These are phyloP conservation scores for Penicillium riverlandense DNA, from an alignment of 495 filamentous ascomycete species.

Conservation along the genomic window DNA sequence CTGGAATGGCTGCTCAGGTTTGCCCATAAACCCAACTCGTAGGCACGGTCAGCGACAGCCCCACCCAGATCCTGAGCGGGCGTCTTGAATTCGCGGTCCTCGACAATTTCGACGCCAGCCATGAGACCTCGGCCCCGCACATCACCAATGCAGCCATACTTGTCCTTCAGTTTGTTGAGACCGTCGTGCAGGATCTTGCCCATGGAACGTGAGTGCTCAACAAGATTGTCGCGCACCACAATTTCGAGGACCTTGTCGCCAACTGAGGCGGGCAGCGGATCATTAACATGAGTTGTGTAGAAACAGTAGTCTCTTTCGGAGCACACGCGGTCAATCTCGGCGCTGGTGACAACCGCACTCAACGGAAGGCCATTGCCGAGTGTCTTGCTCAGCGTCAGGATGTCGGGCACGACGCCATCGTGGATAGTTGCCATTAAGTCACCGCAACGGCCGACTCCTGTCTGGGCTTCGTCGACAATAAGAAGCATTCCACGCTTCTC, in stretches of 20 bases:
- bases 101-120: conserved; percentile 9
- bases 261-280: conserved; percentile 8
- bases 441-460: conserved; percentile 43
- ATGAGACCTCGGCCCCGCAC: conserved; percentile 8
- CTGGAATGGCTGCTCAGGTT: conserved; percentile 12
- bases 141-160: conserved; percentile 8
- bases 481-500: conserved; percentile 44
- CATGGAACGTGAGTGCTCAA: conserved; percentile 7
- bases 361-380: conserved; percentile 6
- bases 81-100: conserved; percentile 1
- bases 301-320: conserved; percentile 5
- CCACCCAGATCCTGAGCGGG: conserved; percentile 7
- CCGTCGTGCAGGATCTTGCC: conserved; percentile 2
- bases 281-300: conserved; percentile 7
- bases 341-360: conserved; percentile 4
- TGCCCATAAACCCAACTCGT: conserved; percentile 12
- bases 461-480: conserved; percentile 51
- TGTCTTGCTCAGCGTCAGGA: conserved; percentile 8
- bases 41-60: conserved; percentile 9
- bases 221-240: conserved; percentile 4
- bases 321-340: conserved; percentile 5
- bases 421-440: conserved; percentile 45
- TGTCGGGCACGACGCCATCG: conserved; percentile 43
- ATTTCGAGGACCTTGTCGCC: conserved; percentile 9
- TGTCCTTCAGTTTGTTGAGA: conserved; percentile 2